Base-by-base conservation (phyloP, 331 rosid species). In the Quercus tomentella region DNA sequence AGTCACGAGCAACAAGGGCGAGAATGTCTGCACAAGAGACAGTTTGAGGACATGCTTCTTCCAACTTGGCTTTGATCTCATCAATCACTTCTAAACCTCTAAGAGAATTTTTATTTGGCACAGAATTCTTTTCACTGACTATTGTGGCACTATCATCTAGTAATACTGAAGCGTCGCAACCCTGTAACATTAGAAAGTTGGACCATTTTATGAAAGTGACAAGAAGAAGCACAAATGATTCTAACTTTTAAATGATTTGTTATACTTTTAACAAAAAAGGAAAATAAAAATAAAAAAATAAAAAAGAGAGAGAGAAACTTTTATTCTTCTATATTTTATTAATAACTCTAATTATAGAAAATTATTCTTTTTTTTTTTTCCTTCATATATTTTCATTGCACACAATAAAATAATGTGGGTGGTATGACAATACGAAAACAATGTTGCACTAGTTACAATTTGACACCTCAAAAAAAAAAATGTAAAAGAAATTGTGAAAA, bases 21-120 rank as follows among this genome's bases (percentile, higher is more conserved):
- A 91, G 82, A 84, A 93, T 89, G 88, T 93, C 98, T 20, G 97
- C 98, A 72, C 98, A 91, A 1, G 98, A 93, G 88, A 26, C 30
- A 26, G 30, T 26, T 26, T 26, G 30, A 26, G 3, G 30, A 26
- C 30, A 26, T 26, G 4, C 84, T 79, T 86, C 84, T 87, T 93
- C 98, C 81, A 93, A 66, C 88, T 85, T 84, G 12, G 85, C 84
- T 80, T 93, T 93, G 33, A 93, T 91, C 84, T 88, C 88, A 61
- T 93, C 98, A 30, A 93, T 89, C 82, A 91, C 98, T 75, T 87
- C 85, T 61, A 84, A 89, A 51, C 97, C 98, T 87, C 97, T 75
- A 0, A 93, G 61, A 5, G 98, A 93, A 58, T 91, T 93, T 63
- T 67, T 86, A 92, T 93, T 93, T 28, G 97, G 97, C 17, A 58